Base-by-base conservation (phyloP, 192 early-diverging fungal genomes). In the Paraglomus occultum region DNA sequence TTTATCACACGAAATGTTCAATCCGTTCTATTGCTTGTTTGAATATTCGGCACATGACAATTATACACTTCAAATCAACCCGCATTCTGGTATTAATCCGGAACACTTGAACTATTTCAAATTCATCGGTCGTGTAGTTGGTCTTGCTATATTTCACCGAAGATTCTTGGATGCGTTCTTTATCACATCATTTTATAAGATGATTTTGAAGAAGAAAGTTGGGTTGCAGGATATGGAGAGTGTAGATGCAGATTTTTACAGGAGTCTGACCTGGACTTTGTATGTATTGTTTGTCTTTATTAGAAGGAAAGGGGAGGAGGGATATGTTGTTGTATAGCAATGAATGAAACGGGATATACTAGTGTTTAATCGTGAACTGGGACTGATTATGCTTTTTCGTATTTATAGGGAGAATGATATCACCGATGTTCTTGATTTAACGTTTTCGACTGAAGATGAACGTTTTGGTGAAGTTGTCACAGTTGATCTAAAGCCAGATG, bases 101-200 rank as follows among this genome's bases (percentile, higher is more conserved):
- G 95, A 99, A 72, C 96, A 99, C 84, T 83, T 99, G 57, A 95
- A 95, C 78, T 96, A 97, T 83, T 99, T 97, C 82, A 91, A 90
- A 78, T 99, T 99, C 71, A 99, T 99, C 76, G 96, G 96, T 6
- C 94, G 96, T 58, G 90, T 95, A 22, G 91, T 97, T 73, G 96
- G 96, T 8, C 79, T 99, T 72, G 91, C 95, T 8, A 94, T 99
- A 47, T 97, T 97, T 89, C 96, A 99, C 80, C 93, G 95, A 61
- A 88, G 95, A 17, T 95, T 95, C 81, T 82, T 99, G 59, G 96
- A 97, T 65, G 92, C 95, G 1, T 99, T 95, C 82, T 99, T 97
- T 67, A 91, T 95, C 63, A 90, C 89, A 11, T 90, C 93, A 20
- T 95, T 99, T 78, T 99, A 99, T 81, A 99, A 97, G 83, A 91